Base-by-base conservation (phyloP, 768 basidiomycete species). In the Lentinus tigrinus region DNA sequence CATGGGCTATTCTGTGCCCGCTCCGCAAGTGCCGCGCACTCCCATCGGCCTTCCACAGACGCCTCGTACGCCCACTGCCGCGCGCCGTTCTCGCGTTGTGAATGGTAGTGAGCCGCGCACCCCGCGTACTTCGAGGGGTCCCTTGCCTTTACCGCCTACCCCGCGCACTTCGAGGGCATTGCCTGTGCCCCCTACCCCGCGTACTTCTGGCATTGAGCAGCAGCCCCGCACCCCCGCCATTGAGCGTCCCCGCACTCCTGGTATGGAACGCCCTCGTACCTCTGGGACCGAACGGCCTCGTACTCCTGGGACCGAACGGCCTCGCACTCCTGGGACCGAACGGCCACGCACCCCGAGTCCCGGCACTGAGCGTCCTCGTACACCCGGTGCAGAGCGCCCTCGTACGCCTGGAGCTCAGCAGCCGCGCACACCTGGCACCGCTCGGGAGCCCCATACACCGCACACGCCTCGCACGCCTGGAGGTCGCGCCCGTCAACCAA, bases 61-160 rank as follows among this genome's bases (percentile, higher is more conserved):
- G 17, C 58, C 58, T 7, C 54, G 58, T 16, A 56, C 54, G 44
- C 51, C 59, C 39, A 52, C 54, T 27, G 59, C 59, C 13, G 39
- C 59, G 21, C 59, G 59, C 16, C 58, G 19, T 14, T 56, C 54
- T 8, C 58, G 58, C 49, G 49, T 47, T 1, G 36, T 54, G 9
- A 38, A 36, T 19, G 31, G 31, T 6, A 7, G 7, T 31, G 31
- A 31, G 11, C 55, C 47, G n/a, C 47, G 55, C n/a, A 36, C 39
- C 10, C 46, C 47, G 10, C 19, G 52, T 23, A 26, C 52, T n/a
- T 11, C 47, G 37, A 6, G 40, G 17, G 40, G 40, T 7, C 21
- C 55, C 16, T 44, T 1, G 39, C 47, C 57, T 36, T 19, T 31
- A 14, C 47, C 43, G 16, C 40, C 23, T 21, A 36, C 54, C 21